Base-by-base conservation (phyloP, 176 grass and related monocot genomes). In the Bolboschoenus planiculmis region DNA sequence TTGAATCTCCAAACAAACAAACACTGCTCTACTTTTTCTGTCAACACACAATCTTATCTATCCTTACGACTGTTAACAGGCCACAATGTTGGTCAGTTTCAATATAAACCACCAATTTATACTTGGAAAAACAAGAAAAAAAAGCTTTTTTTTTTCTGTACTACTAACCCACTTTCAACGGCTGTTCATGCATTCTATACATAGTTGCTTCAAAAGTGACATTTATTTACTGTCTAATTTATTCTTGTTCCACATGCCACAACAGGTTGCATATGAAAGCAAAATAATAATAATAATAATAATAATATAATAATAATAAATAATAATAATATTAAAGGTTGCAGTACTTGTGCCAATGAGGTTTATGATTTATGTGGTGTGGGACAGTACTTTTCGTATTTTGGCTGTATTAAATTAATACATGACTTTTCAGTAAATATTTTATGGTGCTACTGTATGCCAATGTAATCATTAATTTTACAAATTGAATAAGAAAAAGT, bases 91-190 rank as follows among this genome's bases (percentile, higher is more conserved):
- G 68, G 40, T 15, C 21, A 74, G 68, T 24, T 74, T 57, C 21
- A 55, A 79, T 79, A 79, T 56, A 57, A 60, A 81, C 58, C 53
- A 81, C n/a, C 33, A 81, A 60, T 63, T 23, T 63, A 44, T 10
- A 81, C 36, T 18, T 60, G 35, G 34, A 58, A 81, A 81, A 79
- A 58, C 31, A 37, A 57, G 29, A 29, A 79, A 39, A 24, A 63
- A 46, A 56, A 18, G n/a, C n/a, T n/a, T n/a, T n/a, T n/a, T n/a
- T n/a, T n/a, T n/a, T 81, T 57, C 39, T 56, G 13, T 11, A 1
- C 7, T 59, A 57, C 54, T 59, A 46, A 61, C 53, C 78, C 78
- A 81, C 78, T 81, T 62, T 81, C 78, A 47, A 63, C 31, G 78
- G 78, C 56, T 62, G 78, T 26, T 60, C 21, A 16, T 2, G 33